A percentile compares a stretch with the other conserved stretches of the same genome.
Conservation (phyloP, 2,329 filamentous ascomycete species). For the Sclerotinia sclerotiorum region DNA sequence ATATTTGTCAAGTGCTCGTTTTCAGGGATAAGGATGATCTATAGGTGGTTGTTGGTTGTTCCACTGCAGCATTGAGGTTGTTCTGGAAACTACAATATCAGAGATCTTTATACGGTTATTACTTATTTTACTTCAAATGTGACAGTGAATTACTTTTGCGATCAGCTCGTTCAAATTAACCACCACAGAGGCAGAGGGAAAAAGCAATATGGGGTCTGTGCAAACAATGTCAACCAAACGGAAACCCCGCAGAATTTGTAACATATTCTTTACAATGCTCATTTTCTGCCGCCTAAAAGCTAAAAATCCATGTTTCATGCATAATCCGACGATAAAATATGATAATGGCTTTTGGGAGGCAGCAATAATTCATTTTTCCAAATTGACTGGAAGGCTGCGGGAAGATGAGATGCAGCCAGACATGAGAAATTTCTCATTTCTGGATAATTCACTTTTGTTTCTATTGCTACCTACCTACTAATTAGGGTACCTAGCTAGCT, state of each 20-base stretch:
- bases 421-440: slow-evolving; percentile 4
- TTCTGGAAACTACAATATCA: slow-evolving; percentile 2
- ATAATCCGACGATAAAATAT: not conserved
- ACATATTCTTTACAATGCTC: slow-evolving; percentile 7
- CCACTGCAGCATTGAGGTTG: not conserved
- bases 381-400: not conserved
- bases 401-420: not conserved
- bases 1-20: not conserved
- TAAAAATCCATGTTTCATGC: not conserved
- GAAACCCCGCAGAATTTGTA: not conserved
- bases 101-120: not conserved
- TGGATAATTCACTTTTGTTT: slow-evolving; percentile 1
- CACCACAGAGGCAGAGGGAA: not conserved
- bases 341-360: not conserved
- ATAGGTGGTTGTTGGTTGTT: not conserved
- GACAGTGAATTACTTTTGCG: not conserved
- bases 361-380: not conserved
- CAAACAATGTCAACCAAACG: not conserved
- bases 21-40: not conserved
- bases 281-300: not conserved
- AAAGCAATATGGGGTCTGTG: slow-evolving; percentile 6
- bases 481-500: not conserved
- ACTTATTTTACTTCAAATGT: not conserved
- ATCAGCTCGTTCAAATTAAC: not conserved
- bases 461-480: not conserved